Evolutionary conservation across 495 filamentous ascomycete species (phyloP), one percentile per base, ranked within the genome.

Genomic region (Aspergillus campestris): DNA sequence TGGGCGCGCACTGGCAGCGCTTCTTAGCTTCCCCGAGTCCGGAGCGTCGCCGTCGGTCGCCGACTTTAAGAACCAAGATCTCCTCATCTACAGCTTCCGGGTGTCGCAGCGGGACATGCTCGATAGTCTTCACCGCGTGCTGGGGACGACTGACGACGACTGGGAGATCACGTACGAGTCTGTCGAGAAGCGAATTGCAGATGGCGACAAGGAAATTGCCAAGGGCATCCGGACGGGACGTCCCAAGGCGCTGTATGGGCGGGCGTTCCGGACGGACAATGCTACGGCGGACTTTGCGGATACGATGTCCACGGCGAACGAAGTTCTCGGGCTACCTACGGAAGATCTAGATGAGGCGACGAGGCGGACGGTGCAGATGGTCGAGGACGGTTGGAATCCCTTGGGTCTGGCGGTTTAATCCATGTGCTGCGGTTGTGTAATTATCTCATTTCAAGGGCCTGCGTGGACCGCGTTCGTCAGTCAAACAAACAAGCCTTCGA

Each of bases 281-380:
- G 70, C 63, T 0, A 50, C 45, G 13, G 71, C 72, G 0, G 57
- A 78, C 38, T 70, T 57, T 44, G 62, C 67, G 38, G 44, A 35
- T 8, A 65, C 47, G 34, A 49, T 47, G 3, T 67, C 67, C 0
- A 39, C 73, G 44, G 57, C 59, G 7, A 84, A 84, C 49, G 61
- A 57, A 6, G 31, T 67, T 34, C 58, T 85, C 27, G 78, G 70
- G 0, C 52, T 84, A 44, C 67, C 74, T n/a, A 58, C 66, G 51
- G 81, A 84, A 61, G 70, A 80, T 49, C 44, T 84, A 47, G 80
- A 82, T 56, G 76, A 76, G 50, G 18, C 18, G 18, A 24, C 18
- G 18, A 24, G 18, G 18, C 18, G 18, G 18, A 24, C 18, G 18
- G 18, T 24, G 18, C 18, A 24, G 18, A 24, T 24, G 18, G 18